Evolutionary conservation across 345 rosid species (phyloP), one percentile per base, ranked within the genome.

Genomic region (Eucalyptus paniculata): DNA sequence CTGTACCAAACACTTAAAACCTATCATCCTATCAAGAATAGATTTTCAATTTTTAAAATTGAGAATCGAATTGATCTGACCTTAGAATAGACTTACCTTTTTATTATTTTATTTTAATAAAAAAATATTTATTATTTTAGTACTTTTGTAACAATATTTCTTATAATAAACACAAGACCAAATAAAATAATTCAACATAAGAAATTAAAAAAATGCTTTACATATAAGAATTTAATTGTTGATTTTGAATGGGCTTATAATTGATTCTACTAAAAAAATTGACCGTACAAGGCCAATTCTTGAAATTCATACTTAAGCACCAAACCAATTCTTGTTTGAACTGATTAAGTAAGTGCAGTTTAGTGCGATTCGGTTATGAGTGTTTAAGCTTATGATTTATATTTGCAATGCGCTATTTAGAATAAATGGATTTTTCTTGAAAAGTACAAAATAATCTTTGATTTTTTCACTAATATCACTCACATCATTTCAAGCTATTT

Each of bases 381-480:
- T 24, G 2, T 56, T 56, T 56, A 10, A 56, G 30, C 6, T 24
- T 23, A 56, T 24, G 2, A 11, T 37, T 37, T 77, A 37, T 21
- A 37, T 77, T 10, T 37, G 0, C 1, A 72, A 37, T 21, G 9
- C 2, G 0, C 1, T 10, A 0, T 2, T 16, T 0, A 69, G 4
- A 69, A 69, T 21, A 9, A 77, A 40, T 77, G 6, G 15, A 9
- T 10, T 12, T 21, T 77, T 40, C 3, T 77, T 14, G 6, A 11
- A 77, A 21, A 3, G 47, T 21, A 40, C 1, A 5, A 40, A 37
- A 37, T 21, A 77, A 77, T 6, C 47, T 11, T 21, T 12, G 30
- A 21, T 77, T 6, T 77, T 13, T 37, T 7, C 47, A 12, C 9
- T 0, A 21, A 37, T 19, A 3, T 19, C 30, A 77, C 4, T 77